Conservation (phyloP, 768 basidiomycete genomes). For the Rhizopogon vesiculosus region DNA sequence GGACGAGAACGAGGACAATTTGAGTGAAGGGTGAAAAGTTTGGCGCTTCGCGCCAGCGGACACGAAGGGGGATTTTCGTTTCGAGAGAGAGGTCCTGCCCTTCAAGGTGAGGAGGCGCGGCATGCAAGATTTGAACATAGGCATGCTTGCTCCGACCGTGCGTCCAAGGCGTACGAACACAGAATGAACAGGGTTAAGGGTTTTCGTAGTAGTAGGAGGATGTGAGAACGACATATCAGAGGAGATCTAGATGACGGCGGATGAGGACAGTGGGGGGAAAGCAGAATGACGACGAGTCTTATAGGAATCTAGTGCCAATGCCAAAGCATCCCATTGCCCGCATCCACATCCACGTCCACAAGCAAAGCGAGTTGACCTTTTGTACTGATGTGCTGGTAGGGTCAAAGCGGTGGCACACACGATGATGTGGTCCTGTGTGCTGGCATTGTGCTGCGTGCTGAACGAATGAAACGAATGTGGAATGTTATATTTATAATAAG, state of each 20-base stretch:
- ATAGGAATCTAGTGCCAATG: background rate
- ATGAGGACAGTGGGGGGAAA: background rate
- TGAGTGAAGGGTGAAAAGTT: background rate
- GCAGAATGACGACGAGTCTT: background rate
- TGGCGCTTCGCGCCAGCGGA: background rate
- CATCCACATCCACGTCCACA: background rate
- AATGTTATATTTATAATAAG: background rate
- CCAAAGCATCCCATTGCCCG: background rate
- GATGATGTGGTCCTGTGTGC: background rate
- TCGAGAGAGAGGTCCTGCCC: background rate
- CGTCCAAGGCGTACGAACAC: background rate
- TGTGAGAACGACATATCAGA: background rate
- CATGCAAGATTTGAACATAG: background rate
- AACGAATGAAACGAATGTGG: background rate
- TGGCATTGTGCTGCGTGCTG: background rate
- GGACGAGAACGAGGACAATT: background rate
- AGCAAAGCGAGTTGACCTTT: background rate
- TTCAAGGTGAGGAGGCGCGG: background rate
- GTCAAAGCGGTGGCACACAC: background rate
- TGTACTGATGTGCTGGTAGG: background rate
- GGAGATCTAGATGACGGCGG: background rate
- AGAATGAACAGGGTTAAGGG: background rate
- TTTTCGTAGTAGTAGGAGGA: too few species aligned
- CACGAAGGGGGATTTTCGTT: background rate
- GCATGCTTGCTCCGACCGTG: background rate